Conservation (phyloP, 768 basidiomycete genomes). For the Rhodotorula paludigena region DNA sequence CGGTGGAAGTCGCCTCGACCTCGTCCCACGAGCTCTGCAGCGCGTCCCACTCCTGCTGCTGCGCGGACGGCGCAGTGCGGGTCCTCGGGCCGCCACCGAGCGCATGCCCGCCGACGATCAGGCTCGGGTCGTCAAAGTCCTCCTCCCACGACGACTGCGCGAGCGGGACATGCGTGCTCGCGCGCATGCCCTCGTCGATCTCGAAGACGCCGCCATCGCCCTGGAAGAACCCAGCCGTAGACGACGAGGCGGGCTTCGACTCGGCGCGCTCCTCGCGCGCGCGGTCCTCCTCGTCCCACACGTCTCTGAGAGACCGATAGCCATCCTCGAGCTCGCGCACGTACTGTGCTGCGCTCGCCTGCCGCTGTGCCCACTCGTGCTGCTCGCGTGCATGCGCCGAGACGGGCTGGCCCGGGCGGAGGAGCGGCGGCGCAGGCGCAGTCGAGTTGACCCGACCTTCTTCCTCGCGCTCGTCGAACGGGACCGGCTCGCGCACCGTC, state of each 20-base stretch:
- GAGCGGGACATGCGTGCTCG: slow-evolving; percentile 36
- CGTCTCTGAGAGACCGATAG: slow-evolving; percentile 23
- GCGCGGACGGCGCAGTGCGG: slow-evolving; percentile 5
- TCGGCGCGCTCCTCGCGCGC: slow-evolving; percentile 16
- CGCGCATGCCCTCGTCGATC: slow-evolving; percentile 10
- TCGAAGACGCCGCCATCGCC: slow-evolving; percentile 42
- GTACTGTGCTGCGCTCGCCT: slow-evolving; percentile 5
- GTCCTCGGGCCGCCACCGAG: background rate
- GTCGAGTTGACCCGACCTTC: slow-evolving; percentile 22
- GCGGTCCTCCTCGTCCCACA: slow-evolving; percentile 42
- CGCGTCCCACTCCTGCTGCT: slow-evolving; percentile 57
- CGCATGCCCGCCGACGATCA: slow-evolving; percentile 35
- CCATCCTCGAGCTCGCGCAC: slow-evolving; percentile 17
- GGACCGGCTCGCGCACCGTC: background rate
- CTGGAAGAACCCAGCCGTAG: no score
- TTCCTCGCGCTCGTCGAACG: slow-evolving; percentile 25
- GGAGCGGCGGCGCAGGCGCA: background rate
- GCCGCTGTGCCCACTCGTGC: slow-evolving; percentile 23
- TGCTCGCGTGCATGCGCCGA: slow-evolving; percentile 16
- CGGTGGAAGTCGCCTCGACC: slow-evolving; percentile 68
- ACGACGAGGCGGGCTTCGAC: no score
- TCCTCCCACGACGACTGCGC: slow-evolving; percentile 43
- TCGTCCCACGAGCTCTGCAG: slow-evolving; percentile 75
- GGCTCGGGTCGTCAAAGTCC: slow-evolving; percentile 40
- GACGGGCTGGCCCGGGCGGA: slow-evolving; percentile 5